Evolutionary conservation across 2,329 filamentous ascomycete genomes (phyloP).

Genomic region (Trematosphaeria pertusa): DNA sequence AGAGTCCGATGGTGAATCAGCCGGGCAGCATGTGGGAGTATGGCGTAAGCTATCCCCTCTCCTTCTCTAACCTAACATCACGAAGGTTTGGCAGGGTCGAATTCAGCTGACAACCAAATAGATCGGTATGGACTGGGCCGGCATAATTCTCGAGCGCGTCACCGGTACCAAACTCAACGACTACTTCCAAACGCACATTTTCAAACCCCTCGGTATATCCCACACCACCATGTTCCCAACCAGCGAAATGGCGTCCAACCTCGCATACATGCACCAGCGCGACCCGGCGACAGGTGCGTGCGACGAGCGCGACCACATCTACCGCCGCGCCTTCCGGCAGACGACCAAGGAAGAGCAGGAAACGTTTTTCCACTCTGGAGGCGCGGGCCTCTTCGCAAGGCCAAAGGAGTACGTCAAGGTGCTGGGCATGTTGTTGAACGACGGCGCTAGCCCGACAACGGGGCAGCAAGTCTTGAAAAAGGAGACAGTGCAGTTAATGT

Average conservation of each 20-base stretch:
- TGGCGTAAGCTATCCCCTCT: constrained; percentile 33
- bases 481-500: constrained; percentile 69
- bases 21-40: constrained; percentile 70
- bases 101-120: constrained; percentile 31
- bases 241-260: constrained; percentile 58
- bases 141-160: constrained; percentile 55
- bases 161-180: constrained; percentile 53
- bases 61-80: too few relatives aligned
- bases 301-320: constrained; percentile 58
- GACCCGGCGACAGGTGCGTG: constrained; percentile 48
- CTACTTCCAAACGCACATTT: constrained; percentile 56
- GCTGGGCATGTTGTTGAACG: constrained; percentile 68
- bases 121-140: constrained; percentile 60
- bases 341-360: constrained; percentile 53
- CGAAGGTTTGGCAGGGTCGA: neutral
- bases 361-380: constrained; percentile 64
- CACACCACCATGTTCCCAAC: constrained; percentile 65
- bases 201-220: constrained; percentile 53
- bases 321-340: constrained; percentile 55
- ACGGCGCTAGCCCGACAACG: constrained; percentile 66
- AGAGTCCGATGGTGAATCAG: constrained; percentile 65
- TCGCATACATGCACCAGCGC: constrained; percentile 65
- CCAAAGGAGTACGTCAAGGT: constrained; percentile 68
- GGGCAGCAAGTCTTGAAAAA: constrained; percentile 61
- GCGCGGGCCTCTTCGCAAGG: constrained; percentile 66